Conservation (phyloP, 768 basidiomycete genomes). For the Chiua virens region DNA sequence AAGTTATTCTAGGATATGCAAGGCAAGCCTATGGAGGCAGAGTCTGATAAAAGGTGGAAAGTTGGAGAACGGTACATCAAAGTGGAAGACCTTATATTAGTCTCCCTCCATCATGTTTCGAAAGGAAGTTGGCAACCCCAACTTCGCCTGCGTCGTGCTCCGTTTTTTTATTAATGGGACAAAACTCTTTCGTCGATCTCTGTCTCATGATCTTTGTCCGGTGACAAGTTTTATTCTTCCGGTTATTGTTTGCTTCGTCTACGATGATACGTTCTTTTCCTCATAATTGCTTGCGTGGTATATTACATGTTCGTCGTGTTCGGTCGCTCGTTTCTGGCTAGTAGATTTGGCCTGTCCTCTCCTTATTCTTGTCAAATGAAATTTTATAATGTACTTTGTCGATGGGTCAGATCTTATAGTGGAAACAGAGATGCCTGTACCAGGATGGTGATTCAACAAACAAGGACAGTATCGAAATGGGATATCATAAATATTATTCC, state of each 20-base stretch:
- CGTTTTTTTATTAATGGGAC: conserved; percentile 3
- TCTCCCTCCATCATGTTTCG: conserved; percentile 81
- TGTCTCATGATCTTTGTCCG: background rate
- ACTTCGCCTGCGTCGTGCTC: conserved; percentile 44
- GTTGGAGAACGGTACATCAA: conserved; percentile 58
- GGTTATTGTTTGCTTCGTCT: too few species aligned
- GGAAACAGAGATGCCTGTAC: background rate
- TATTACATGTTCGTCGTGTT: too few species aligned
- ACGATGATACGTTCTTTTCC: too few species aligned
- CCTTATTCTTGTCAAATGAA: background rate
- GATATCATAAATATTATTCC: too few species aligned
- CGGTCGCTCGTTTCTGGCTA: too few species aligned
- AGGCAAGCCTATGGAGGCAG: conserved; percentile 58
- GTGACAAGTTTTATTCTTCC: too few species aligned
- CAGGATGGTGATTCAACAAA: background rate
- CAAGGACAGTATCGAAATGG: too few species aligned
- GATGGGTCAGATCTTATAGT: background rate
- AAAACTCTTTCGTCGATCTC: background rate
- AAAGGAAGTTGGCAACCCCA: conserved; percentile 85
- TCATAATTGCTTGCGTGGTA: too few species aligned
- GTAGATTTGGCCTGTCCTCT: background rate
- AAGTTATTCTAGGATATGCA: conserved; percentile 45
- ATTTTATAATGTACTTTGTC: background rate
- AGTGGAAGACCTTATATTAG: conserved; percentile 67
- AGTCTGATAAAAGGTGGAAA: conserved; percentile 58